Conservation (phyloP, 2,329 filamentous ascomycete genomes). For the Penicillium sclerotigenum region DNA sequence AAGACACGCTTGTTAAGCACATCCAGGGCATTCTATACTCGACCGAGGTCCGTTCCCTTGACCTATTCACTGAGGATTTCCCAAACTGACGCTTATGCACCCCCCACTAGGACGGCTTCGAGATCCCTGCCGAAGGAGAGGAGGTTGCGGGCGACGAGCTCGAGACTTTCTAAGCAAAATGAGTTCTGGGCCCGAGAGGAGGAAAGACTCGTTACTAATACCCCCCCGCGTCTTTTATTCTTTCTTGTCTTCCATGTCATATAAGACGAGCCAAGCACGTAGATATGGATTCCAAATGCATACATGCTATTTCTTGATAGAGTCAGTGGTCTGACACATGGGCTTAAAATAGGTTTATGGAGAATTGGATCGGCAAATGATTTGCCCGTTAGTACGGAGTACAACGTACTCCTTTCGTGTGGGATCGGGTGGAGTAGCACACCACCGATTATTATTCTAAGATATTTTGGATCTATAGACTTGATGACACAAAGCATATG, state of each 20-base stretch:
- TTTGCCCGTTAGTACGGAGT: not conserved
- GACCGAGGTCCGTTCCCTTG: slow-evolving; percentile 62
- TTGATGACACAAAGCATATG: no score
- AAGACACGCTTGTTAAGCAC: slow-evolving; percentile 86
- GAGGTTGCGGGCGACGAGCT: slow-evolving; percentile 49
- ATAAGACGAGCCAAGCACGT: slow-evolving; percentile 4
- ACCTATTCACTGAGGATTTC: not conserved
- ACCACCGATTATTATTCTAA: not conserved
- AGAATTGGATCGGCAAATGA: slow-evolving; percentile 5
- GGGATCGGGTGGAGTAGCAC: not conserved
- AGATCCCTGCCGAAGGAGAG: slow-evolving; percentile 71
- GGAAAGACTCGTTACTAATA: slow-evolving; percentile 22
- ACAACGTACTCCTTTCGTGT: not conserved
- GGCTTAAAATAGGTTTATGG: slow-evolving; percentile 7
- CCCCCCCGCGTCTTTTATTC: slow-evolving; percentile 16
- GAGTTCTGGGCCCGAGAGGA: slow-evolving; percentile 6
- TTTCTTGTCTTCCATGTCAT: slow-evolving; percentile 6
- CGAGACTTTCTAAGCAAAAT: slow-evolving; percentile 36
- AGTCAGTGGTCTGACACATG: not conserved
- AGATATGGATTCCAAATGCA: slow-evolving; percentile 10
- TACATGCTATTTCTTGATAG: not conserved
- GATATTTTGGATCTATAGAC: no score
- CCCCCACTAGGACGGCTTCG: slow-evolving; percentile 56
- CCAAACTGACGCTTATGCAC: not conserved
- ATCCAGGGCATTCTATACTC: slow-evolving; percentile 97